Base-by-base conservation (phyloP, 140 eudicot species). In the Bidens hawaiensis region DNA sequence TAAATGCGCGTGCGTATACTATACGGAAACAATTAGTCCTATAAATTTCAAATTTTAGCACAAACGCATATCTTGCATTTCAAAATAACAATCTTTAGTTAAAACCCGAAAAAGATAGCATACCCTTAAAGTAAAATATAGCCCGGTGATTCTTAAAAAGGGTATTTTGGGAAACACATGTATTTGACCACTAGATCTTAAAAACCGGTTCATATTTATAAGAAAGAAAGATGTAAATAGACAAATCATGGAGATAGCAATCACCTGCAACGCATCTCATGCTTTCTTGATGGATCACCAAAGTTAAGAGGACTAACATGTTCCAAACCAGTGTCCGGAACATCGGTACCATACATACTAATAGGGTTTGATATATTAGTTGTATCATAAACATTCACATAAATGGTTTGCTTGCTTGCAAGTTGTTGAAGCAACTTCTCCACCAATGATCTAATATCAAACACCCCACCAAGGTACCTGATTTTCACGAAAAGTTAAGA, bases 201-300 rank as follows among this genome's bases (percentile, higher is more conserved):
- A 26, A 54, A 54, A 68, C 17, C 56, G 46, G 4, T 28, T 25
- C 40, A 21, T 41, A 6, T 41, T 54, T 24, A 17, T 30, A 7
- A 33, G 10, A 21, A 49, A n/a, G 22, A 10, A 46, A 15, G 11
- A 69, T 60, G 62, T 60, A 49, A 27, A 54, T 13, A 38, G 22
- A 64, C 8, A 12, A 22, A 50, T 16, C 6, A 4, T n/a, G n/a
- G 48, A 14, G 19, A 36, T 41, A 68, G 42, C 16, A 49, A 68
- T 74, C 70, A 91, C 99, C 99, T 88, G 94, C 99, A 93, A 18
- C 82, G 94, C 99, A 93, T 93, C 80, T 93, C 99, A 73, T 93
- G 99, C 68, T 74, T 83, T 69, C 96, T 83, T 73, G 80, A 78
- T 0, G 99, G 99, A 57, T 93, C 99, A 58, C 99, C 99, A 69